Conservation (phyloP, 1,139 yeast species). For the Torulaspora globosa region DNA sequence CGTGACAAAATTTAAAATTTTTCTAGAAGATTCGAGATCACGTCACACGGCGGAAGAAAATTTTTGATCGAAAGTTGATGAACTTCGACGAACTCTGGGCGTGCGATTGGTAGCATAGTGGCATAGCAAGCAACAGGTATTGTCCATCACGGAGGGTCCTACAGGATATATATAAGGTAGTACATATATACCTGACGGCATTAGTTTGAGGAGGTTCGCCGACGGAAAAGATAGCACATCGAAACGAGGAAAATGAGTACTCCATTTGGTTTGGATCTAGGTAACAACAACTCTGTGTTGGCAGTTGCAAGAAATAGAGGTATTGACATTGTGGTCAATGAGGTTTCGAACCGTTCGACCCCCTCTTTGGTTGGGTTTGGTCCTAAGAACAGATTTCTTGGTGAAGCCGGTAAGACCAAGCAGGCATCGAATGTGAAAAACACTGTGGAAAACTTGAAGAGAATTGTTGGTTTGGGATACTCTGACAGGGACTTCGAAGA, state of each 20-base stretch:
- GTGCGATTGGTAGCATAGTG: not conserved
- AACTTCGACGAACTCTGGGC: conserved; percentile 1
- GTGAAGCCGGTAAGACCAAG: conserved; percentile 93
- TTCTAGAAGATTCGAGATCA: conserved; percentile 13
- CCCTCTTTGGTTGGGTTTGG: conserved; percentile 96
- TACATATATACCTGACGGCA: not conserved
- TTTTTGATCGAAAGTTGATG: conserved; percentile 5
- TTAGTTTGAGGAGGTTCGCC: not conserved
- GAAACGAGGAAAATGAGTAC: conserved; percentile 51
- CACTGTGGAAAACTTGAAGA: conserved; percentile 90
- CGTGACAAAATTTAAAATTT: not conserved
- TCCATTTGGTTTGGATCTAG: conserved; percentile 98
- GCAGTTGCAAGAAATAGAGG: conserved; percentile 99
- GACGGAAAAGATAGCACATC: conserved; percentile 3
- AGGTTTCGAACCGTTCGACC: conserved; percentile 95
- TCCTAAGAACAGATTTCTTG: conserved; percentile 79
- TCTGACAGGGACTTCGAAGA: conserved; percentile 72
- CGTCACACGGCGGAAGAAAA: conserved; percentile 7
- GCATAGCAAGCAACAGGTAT: too few species aligned
- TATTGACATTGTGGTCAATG: conserved; percentile 95
- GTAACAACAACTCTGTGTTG: conserved; percentile 87
- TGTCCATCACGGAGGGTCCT: too few species aligned
- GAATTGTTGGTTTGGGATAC: conserved; percentile 76
- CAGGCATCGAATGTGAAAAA: conserved; percentile 94
- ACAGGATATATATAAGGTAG: not conserved